Conservation (phyloP, 768 basidiomycete genomes). For the Galerina sulciceps region DNA sequence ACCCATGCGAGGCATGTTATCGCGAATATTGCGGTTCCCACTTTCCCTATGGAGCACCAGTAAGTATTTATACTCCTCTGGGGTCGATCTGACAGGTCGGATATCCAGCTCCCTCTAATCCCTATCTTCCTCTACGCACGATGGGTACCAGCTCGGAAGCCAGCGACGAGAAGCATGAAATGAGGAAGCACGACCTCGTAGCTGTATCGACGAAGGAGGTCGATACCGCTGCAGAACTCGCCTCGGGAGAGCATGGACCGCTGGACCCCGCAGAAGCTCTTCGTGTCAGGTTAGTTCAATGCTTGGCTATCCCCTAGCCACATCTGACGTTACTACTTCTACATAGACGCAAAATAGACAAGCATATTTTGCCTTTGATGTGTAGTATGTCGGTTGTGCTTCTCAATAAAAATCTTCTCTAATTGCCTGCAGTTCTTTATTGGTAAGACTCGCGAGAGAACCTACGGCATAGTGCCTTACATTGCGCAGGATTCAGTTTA, state of each 20-base stretch:
- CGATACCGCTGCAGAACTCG: conserved; percentile 66
- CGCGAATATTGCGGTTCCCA: conserved; percentile 10
- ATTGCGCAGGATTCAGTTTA: conserved; percentile 68
- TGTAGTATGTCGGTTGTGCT: conserved; percentile 51
- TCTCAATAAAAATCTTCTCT: not conserved
- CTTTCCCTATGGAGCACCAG: conserved; percentile 22
- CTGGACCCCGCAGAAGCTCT: conserved; percentile 57
- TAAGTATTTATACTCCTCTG: conserved; percentile 20
- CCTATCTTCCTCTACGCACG: conserved; percentile 44
- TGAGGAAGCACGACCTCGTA: conserved; percentile 31
- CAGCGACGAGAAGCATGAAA: conserved; percentile 39
- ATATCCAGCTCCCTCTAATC: conserved; percentile 26
- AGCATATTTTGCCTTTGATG: conserved; percentile 72
- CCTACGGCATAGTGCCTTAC: not conserved
- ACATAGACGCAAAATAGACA: conserved; percentile 64
- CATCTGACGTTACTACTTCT: not conserved
- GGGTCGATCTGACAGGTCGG: conserved; percentile 13
- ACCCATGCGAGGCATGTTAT: conserved; percentile 15
- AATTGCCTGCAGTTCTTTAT: conserved; percentile 48
- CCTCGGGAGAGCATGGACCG: conserved; percentile 43
- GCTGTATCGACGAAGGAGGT: conserved; percentile 52
- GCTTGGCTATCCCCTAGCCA: not conserved
- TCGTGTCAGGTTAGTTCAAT: conserved; percentile 49
- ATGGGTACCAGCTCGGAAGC: conserved; percentile 45
- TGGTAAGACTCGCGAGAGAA: conserved; percentile 39